Conservation (phyloP, 1,284 basidiomycete species). For the Microstroma glucosiphilum region DNA sequence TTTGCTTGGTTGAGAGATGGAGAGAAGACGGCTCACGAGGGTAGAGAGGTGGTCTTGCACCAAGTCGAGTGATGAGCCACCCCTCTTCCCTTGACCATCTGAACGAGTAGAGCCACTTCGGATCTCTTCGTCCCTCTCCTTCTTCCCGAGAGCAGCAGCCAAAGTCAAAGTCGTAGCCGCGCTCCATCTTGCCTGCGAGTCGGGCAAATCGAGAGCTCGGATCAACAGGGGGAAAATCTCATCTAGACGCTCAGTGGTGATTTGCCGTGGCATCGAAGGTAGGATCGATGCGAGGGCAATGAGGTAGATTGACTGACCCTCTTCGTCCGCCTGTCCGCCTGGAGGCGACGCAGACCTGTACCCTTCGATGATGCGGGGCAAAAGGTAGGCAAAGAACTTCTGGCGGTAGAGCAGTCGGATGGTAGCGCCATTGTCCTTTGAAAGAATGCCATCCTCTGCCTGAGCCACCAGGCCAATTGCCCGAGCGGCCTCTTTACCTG, state of each 20-base stretch:
- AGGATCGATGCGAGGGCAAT: slow-evolving; percentile 78
- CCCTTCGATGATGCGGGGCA: slow-evolving; percentile 69
- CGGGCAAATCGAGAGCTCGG: slow-evolving; percentile 71
- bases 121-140: slow-evolving; percentile 59
- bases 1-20: slow-evolving; percentile 11
- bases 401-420: slow-evolving; percentile 61
- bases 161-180: slow-evolving; percentile 73
- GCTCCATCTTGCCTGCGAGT: slow-evolving; percentile 66
- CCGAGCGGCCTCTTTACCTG: slow-evolving; percentile 17
- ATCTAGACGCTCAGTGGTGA: slow-evolving; percentile 16
- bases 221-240: slow-evolving; percentile 83
- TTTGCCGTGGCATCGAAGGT: slow-evolving; percentile 68
- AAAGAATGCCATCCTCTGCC: slow-evolving; percentile 26
- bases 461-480: slow-evolving; percentile 20
- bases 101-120: slow-evolving; percentile 62
- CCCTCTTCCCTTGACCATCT: slow-evolving; percentile 6
- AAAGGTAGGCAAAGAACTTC: slow-evolving; percentile 67
- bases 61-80: slow-evolving; percentile 12
- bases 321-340: not conserved
- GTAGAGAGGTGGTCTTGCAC: slow-evolving; percentile 11
- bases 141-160: slow-evolving; percentile 56
- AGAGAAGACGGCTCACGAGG: slow-evolving; percentile 2
- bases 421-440: slow-evolving; percentile 35
- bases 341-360: slow-evolving; percentile 30
- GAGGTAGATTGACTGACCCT: slow-evolving; percentile 58